A percentile compares a stretch with the other conserved stretches of the same genome.
Evolutionary conservation across 179 eudicot species (phyloP).

Genomic region (Vitellaria paradoxa): DNA sequence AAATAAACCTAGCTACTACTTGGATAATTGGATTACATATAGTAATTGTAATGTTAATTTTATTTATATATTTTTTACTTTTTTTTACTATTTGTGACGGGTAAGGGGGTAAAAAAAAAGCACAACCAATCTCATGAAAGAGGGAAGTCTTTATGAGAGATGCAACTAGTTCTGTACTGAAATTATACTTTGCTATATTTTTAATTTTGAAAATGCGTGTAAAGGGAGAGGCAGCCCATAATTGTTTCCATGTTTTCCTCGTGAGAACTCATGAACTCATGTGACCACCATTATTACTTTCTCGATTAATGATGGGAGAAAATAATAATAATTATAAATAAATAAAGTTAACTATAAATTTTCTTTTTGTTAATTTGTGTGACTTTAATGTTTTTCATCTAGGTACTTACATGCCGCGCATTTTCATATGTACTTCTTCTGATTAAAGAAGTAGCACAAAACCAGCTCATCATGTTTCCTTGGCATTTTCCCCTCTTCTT

Average conservation of each 20-base stretch:
- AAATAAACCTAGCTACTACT: too few relatives aligned
- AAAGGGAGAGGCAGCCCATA: slow-evolving; percentile 35
- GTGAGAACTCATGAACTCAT: slow-evolving; percentile 49
- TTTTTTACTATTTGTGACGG: too few relatives aligned
- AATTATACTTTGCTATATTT: too few relatives aligned
- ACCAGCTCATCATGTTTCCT: slow-evolving; percentile 36
- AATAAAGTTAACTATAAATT: not conserved
- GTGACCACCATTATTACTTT: slow-evolving; percentile 69
- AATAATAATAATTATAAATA: slow-evolving; percentile 12
- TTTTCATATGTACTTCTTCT: slow-evolving; percentile 28
- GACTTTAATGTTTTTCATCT: slow-evolving; percentile 17
- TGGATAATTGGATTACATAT: too few relatives aligned
- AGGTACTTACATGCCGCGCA: slow-evolving; percentile 31
- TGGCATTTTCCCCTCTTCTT: slow-evolving; percentile 5
- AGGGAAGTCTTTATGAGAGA: not conserved
- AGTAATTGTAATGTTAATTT: too few relatives aligned
- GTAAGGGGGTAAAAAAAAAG: not conserved
- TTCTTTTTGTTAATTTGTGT: slow-evolving; percentile 29
- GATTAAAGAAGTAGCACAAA: slow-evolving; percentile 25
- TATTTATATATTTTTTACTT: too few relatives aligned
- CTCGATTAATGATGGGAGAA: slow-evolving; percentile 21
- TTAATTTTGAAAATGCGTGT: slow-evolving; percentile 9
- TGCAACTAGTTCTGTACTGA: too few relatives aligned
- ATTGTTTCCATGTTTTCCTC: slow-evolving; percentile 43
- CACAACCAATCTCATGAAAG: not conserved